Base-by-base conservation (phyloP, 257 asterid genomes). In the Echium plantagineum region DNA sequence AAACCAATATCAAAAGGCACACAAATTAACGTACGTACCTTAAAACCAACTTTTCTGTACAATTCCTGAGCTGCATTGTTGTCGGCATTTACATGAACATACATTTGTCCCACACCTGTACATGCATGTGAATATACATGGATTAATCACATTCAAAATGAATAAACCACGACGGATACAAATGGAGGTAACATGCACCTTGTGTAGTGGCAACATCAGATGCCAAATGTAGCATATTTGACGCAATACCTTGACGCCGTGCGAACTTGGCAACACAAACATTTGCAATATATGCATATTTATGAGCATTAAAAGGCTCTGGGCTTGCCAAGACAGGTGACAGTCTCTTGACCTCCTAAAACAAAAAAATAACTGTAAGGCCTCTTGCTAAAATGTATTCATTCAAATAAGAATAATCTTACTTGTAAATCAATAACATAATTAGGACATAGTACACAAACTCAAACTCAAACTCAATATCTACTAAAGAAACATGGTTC, bases 171-270 rank as follows among this genome's bases (percentile, higher is more conserved):
- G 13, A 42, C 5, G 4, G 3, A 42, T 12, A 10, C 3, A 42
- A 42, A 42, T 42, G 3, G 3, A 42, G 49, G 42, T 59, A 60
- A 66, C 54, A 57, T 35, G 66, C 63, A 90, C 97, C 95, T 86
- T 77, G 72, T 47, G 57, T 63, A 18, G 72, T 49, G 42, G 94
- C 95, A 61, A 63, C 83, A 53, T 88, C 94, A 61, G 80, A 69
- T 48, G 96, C 96, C 77, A 85, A 75, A 76, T 76, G 74, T 52
- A 85, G 67, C 87, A 88, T 74, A 74, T 90, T 90, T 52, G 94
- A 79, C 67, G 96, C 97, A 75, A 90, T 83, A 68, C 94, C 90
- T 77, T 65, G 97, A 51, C 94, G 94, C 60, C 97, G 89, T 63
- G 97, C 95, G 71, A 67, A 86, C 78, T 81, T 86, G 52, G 97